phyloP scores from a whole-genome alignment of 768 basidiomycete species.

The Termitomyces sp. region DNA sequence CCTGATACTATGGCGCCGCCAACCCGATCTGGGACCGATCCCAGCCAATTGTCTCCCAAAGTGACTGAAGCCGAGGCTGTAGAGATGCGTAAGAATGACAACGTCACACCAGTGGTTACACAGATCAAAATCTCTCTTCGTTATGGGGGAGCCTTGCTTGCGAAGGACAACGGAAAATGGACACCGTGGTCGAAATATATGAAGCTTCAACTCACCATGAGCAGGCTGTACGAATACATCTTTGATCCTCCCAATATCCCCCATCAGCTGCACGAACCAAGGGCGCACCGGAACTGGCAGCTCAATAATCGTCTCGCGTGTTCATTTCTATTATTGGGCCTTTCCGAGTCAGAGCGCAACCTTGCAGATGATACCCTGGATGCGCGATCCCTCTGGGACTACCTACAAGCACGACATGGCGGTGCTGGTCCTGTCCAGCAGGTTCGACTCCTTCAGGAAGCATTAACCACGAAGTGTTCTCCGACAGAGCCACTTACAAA shows the following conservation, averaged over 20 bases:
- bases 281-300: neutral
- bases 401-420: neutral
- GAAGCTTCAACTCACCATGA: neutral
- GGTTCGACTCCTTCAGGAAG: too few species aligned
- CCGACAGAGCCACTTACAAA: too few species aligned
- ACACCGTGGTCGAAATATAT: neutral
- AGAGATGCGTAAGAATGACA: too few species aligned
- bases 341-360: neutral
- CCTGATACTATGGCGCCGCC: too few species aligned
- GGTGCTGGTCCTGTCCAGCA: neutral
- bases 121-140: too few species aligned
- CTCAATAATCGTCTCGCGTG: neutral
- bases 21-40: too few species aligned
- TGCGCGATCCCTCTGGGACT: neutral
- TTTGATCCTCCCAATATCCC: neutral
- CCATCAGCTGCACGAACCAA: neutral
- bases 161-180: too few species aligned
- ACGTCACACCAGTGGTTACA: too few species aligned
- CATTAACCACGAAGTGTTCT: too few species aligned
- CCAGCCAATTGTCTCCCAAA: too few species aligned
- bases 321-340: neutral
- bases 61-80: too few species aligned
- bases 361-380: neutral
- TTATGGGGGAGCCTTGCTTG: too few species aligned
- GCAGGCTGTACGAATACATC: neutral